These are phyloP conservation scores for Periconia digitata DNA, from an alignment of 2,329 filamentous ascomycete genomes.

Conservation along the genomic window DNA sequence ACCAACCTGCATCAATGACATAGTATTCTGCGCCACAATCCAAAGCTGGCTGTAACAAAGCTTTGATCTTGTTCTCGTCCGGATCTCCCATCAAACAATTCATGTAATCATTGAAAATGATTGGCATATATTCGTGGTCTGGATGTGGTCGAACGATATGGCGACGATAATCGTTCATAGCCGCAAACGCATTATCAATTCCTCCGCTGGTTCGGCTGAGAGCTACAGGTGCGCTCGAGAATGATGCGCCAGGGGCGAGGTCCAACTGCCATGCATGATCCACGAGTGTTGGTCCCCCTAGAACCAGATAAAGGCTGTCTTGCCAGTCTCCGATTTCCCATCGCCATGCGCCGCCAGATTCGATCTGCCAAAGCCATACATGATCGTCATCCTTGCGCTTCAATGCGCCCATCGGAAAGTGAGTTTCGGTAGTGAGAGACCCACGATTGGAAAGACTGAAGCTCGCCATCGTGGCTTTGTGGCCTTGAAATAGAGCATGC, in stretches of 20 bases:
- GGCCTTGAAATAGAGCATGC: not conserved
- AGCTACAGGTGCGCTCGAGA: slow-evolving; percentile 2
- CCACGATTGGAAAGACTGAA: slow-evolving; percentile 3
- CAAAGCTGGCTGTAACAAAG: not conserved
- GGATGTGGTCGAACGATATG: slow-evolving; percentile 1
- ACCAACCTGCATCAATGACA: slow-evolving; percentile 8
- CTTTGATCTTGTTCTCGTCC: slow-evolving; percentile 3
- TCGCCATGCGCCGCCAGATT: slow-evolving; percentile 1
- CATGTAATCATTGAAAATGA: slow-evolving; percentile 10
- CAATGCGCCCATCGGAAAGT: slow-evolving; percentile 7
- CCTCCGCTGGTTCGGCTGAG: slow-evolving; percentile 1
- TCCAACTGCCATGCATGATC: slow-evolving; percentile 2
- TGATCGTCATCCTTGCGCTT: not conserved
- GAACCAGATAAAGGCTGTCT: slow-evolving; percentile 3
- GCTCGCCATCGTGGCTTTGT: not conserved
- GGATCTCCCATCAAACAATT: slow-evolving; percentile 9
- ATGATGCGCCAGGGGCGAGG: slow-evolving; percentile 1
- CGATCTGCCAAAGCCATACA: slow-evolving; percentile 8
- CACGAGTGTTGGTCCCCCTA: slow-evolving; percentile 2
- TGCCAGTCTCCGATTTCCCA: slow-evolving; percentile 8
- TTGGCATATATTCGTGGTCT: slow-evolving; percentile 1
- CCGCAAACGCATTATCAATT: slow-evolving; percentile 3
- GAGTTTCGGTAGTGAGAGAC: slow-evolving; percentile 1
- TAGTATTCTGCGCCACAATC: slow-evolving; percentile 4
- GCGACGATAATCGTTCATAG: slow-evolving; percentile 3